A percentile compares a stretch with the other conserved stretches of the same genome.
Evolutionary conservation across 352 stramenopile species (phyloP).

Genomic region (Aphanomyces astaci): DNA sequence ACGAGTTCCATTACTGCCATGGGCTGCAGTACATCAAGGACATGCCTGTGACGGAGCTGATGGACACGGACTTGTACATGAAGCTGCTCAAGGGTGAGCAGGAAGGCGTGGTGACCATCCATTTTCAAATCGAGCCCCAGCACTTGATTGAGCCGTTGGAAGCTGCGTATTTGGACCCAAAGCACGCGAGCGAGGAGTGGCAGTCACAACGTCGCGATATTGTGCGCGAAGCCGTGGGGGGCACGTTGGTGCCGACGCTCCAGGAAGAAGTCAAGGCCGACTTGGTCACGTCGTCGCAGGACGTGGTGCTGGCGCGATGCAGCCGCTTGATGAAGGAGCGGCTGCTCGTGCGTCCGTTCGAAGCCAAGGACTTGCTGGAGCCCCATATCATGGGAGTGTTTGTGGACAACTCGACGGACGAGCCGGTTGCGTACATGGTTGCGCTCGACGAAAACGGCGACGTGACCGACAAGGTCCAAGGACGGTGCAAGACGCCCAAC

Average conservation of each 20-base stretch:
- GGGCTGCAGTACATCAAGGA: conserved; percentile 79
- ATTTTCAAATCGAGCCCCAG: conserved; percentile 71
- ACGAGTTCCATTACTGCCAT: conserved; percentile 84
- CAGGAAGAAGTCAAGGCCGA: conserved; percentile 81
- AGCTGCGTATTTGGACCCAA: conserved; percentile 49
- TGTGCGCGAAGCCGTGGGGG: conserved; percentile 74
- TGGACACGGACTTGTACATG: conserved; percentile 72
- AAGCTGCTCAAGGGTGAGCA: conserved; percentile 73
- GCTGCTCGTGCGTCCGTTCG: conserved; percentile 66
- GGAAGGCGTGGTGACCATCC: conserved; percentile 68
- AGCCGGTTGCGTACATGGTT: conserved; percentile 65
- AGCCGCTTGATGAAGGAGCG: conserved; percentile 55
- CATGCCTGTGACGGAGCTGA: conserved; percentile 75
- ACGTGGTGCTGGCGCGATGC: conserved; percentile 71
- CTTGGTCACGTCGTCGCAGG: conserved; percentile 54
- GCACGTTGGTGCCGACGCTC: conserved; percentile 78
- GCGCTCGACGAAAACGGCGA: conserved; percentile 81
- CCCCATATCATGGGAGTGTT: conserved; percentile 83
- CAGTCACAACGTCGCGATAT: conserved; percentile 75
- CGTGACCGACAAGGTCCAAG: conserved; percentile 79
- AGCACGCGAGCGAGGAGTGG: conserved; percentile 65
- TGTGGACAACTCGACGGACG: conserved; percentile 54
- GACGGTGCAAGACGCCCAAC: conserved; percentile 70
- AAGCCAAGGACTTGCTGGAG: conserved; percentile 64
- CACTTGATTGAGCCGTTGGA: conserved; percentile 79